These are phyloP conservation scores for Aegilops bicornis DNA, from an alignment of 176 grass and related monocot species.

Conservation along the genomic window DNA sequence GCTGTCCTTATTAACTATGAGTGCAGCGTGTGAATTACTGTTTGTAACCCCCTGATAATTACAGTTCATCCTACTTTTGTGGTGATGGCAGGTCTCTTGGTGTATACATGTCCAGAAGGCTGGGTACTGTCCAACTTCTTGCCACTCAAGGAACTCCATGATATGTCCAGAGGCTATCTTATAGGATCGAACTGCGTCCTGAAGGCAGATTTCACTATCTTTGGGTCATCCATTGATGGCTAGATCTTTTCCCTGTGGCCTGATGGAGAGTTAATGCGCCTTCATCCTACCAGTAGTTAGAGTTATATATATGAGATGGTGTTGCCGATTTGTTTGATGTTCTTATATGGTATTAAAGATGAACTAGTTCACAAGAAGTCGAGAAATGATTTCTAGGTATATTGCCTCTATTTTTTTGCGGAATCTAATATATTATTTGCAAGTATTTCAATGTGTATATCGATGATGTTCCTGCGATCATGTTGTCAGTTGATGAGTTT, in stretches of 20 bases:
- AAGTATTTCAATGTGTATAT: no score
- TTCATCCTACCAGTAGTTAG: not conserved
- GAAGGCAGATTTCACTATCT: not conserved
- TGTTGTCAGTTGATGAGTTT: no score
- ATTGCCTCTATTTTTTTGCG: no score
- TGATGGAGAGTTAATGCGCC: not conserved
- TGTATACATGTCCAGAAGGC: not conserved
- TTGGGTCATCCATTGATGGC: not conserved
- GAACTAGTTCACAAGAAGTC: not conserved
- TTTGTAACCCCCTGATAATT: not conserved
- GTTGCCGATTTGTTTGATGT: no score
- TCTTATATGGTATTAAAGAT: not conserved
- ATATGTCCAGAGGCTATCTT: not conserved
- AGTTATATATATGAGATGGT: no score
- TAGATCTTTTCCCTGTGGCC: not conserved
- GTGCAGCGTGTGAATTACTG: not conserved
- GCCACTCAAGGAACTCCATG: not conserved
- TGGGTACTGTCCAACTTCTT: not conserved
- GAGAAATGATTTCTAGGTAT: not conserved
- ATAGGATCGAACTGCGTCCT: not conserved
- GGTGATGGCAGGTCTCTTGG: not conserved
- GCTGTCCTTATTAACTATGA: not conserved
- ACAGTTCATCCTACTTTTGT: not conserved
- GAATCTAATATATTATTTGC: no score
- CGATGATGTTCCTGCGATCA: no score